These are phyloP conservation scores for Fusarium citri DNA, from an alignment of 2,329 filamentous ascomycete genomes.

Conservation along the genomic window DNA sequence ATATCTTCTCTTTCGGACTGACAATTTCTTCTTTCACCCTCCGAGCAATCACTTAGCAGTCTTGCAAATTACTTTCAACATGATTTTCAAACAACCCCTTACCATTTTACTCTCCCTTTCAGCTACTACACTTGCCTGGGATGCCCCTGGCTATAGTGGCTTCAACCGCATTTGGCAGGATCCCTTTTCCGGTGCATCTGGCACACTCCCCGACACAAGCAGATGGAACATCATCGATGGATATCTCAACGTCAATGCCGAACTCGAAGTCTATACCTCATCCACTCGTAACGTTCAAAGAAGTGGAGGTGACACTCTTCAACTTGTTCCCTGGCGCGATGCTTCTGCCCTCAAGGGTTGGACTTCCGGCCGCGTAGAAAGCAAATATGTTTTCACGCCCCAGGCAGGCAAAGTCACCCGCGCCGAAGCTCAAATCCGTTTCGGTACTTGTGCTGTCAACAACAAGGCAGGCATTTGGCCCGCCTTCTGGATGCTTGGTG, in stretches of 20 bases:
- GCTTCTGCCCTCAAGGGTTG: conserved; percentile 51
- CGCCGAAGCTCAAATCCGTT: conserved; percentile 61
- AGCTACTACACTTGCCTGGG: conserved; percentile 20
- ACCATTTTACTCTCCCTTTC: background rate
- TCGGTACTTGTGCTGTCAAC: conserved; percentile 50
- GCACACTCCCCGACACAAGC: conserved; percentile 50
- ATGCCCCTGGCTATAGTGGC: conserved; percentile 54
- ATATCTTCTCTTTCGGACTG: background rate
- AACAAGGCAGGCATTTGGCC: conserved; percentile 59
- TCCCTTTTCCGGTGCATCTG: conserved; percentile 56
- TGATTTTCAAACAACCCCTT: conserved; percentile 6
- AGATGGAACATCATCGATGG: conserved; percentile 59
- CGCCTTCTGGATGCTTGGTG: conserved; percentile 45
- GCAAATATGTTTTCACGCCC: conserved; percentile 59
- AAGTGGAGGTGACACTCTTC: conserved; percentile 61
- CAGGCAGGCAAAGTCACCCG: conserved; percentile 54
- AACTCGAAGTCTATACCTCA: conserved; percentile 60
- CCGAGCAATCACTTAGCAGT: background rate
- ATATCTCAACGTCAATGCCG: conserved; percentile 59
- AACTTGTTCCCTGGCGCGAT: conserved; percentile 60
- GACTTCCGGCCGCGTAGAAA: conserved; percentile 64
- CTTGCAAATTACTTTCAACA: background rate
- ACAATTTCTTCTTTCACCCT: background rate
- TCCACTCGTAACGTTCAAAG: conserved; percentile 61
- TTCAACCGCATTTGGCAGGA: conserved; percentile 59